phyloP scores from a whole-genome alignment of 176 grass and related monocot genomes.

The Cenchrus purpureus region DNA sequence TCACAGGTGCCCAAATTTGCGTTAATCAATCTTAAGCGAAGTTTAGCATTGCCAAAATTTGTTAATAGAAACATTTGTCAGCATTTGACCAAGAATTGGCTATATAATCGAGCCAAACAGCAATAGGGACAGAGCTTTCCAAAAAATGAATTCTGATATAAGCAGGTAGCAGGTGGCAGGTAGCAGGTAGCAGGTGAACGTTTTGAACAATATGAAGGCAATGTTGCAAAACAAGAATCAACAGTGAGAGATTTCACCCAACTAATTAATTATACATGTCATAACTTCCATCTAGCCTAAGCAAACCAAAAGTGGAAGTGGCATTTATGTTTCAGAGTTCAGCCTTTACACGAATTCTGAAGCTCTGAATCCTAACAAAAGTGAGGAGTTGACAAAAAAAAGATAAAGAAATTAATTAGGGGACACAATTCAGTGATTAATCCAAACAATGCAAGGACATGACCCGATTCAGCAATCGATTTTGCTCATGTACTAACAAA shows the following conservation, averaged over 20 bases:
- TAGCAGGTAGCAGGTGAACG: not conserved
- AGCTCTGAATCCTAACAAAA: not conserved
- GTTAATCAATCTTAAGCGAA: not conserved
- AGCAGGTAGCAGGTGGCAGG: not conserved
- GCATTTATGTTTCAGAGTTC: not conserved
- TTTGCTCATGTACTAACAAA: not conserved
- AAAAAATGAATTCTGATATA: not conserved
- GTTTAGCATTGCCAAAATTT: not conserved
- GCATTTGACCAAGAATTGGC: not conserved
- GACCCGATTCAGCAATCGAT: not conserved
- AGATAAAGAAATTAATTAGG: not conserved
- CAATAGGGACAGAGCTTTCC: not conserved
- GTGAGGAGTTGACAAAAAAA: not conserved
- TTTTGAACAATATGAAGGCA: not conserved
- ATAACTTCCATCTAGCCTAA: not conserved
- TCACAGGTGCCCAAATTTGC: not conserved
- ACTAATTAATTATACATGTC: not conserved
- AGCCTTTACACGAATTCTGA: not conserved
- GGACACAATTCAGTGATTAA: not conserved
- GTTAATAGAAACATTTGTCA: not conserved
- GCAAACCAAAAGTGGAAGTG: not conserved
- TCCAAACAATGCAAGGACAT: not conserved
- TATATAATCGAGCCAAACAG: not conserved
- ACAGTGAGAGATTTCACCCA: not conserved
- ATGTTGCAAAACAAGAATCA: conserved; percentile 7